Base-by-base conservation (phyloP, 2,329 filamentous ascomycete species). In the Diaporthe batatas region DNA sequence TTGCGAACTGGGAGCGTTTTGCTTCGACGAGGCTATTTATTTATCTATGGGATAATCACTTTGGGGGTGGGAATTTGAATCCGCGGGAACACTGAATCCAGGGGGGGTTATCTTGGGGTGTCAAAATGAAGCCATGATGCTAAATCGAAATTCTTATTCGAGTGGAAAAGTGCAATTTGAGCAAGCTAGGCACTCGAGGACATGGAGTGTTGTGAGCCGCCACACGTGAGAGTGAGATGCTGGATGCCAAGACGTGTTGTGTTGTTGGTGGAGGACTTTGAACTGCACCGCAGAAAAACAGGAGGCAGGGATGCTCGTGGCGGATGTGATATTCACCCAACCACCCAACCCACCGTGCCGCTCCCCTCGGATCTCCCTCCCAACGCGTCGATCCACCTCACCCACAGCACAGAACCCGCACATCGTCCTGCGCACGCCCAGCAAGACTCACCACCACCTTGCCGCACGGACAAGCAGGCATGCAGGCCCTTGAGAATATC, bases 81-180 rank as follows among this genome's bases (percentile, higher is more conserved):
- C 1, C 25, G 16, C 1, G 7, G 18, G 14, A 2, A 5, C 2
- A 25, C 3, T 14, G 18, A 36, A 8, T n/a, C 1, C 6, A 11
- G 32, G 14, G 32, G 14, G 21, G 10, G 23, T 47, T 62, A 39
- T 21, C 3, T n/a, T 5, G 8, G 6, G 2, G 58, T 32, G 25
- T 23, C 18, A 29, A 2, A 2, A 7, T 18, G 58, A 32, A 12
- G 23, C 42, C 23, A 47, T 11, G 39, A 8, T 32, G 25, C 23
- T 59, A 59, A 2, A n/a, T 42, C 25, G 34, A 42, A 25, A 18
- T 12, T 3, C 25, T 3, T 39, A 59, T 25, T 59, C 14, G 25
- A 23, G 14, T 6, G 21, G 8, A 10, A 39, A 39, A 18, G 39
- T 18, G 39, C 39, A 42, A 12, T 36, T 36, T 36, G 8, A 36